phyloP scores from a whole-genome alignment of 208 protist genomes.

The Novymonas esmeraldas region DNA sequence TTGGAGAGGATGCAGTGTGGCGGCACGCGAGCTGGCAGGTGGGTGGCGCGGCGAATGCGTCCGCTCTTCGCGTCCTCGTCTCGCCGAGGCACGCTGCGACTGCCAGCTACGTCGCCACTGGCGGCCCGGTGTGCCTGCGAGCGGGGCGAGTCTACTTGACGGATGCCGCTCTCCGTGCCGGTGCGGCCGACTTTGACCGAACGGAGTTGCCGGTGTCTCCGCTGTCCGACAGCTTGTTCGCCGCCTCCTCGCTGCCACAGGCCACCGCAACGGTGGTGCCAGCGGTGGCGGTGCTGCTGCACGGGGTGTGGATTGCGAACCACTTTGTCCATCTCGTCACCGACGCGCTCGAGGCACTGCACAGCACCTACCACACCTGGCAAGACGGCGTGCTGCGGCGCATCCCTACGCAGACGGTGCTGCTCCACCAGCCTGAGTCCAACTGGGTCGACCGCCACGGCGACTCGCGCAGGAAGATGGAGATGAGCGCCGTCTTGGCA shows the following conservation, averaged over 20 bases:
- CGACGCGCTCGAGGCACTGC: slow-evolving; percentile 31
- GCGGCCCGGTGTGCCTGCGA: slow-evolving; percentile 18
- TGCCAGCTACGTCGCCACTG: slow-evolving; percentile 28
- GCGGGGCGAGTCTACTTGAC: slow-evolving; percentile 19
- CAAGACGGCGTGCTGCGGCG: slow-evolving; percentile 23
- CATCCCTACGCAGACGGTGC: slow-evolving; percentile 32
- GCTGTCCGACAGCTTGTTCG: slow-evolving; percentile 16
- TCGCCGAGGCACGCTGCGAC: background rate
- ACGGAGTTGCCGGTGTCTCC: slow-evolving; percentile 13
- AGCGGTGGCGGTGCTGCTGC: slow-evolving; percentile 28
- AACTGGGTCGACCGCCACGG: slow-evolving; percentile 26
- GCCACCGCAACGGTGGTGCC: slow-evolving; percentile 13
- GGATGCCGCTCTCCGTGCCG: slow-evolving; percentile 12
- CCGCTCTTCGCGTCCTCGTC: slow-evolving; percentile 11
- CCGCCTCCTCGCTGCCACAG: background rate
- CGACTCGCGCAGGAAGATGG: slow-evolving; percentile 20
- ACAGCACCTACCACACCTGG: slow-evolving; percentile 16
- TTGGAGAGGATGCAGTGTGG: slow-evolving; percentile 10
- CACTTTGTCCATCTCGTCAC: slow-evolving; percentile 39
- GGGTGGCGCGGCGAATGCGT: background rate
- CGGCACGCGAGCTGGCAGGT: background rate
- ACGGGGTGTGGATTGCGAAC: slow-evolving; percentile 26
- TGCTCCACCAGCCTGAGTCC: slow-evolving; percentile 16
- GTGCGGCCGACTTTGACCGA: slow-evolving; percentile 10
- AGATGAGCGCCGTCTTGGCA: slow-evolving; percentile 30